These are phyloP conservation scores for Pseudocercospora macadamiae DNA, from an alignment of 2,329 filamentous ascomycete genomes.

Conservation along the genomic window DNA sequence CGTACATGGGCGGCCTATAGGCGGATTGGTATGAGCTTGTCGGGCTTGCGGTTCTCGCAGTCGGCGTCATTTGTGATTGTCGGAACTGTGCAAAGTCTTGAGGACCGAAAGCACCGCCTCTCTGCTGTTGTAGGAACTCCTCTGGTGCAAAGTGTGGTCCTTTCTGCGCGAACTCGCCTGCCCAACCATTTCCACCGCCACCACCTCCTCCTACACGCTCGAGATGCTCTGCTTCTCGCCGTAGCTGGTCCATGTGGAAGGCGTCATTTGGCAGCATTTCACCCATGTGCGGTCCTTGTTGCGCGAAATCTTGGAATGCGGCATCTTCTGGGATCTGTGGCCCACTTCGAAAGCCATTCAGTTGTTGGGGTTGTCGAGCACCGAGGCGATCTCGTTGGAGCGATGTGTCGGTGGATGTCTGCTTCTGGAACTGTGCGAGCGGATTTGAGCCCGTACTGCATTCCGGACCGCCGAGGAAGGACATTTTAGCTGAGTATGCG, in stretches of 20 bases:
- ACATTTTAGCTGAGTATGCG: conserved; percentile 72
- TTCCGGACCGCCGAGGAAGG: conserved; percentile 92
- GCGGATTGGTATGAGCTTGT: conserved; percentile 42
- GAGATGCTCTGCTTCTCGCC: conserved; percentile 61
- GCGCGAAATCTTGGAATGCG: conserved; percentile 69
- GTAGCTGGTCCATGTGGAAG: conserved; percentile 69
- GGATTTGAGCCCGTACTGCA: conserved; percentile 97
- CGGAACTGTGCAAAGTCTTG: conserved; percentile 89
- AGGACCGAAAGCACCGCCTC: conserved; percentile 64
- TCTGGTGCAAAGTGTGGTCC: conserved; percentile 31
- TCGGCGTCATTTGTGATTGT: conserved; percentile 65
- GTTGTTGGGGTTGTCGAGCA: conserved; percentile 30
- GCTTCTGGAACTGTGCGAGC: conserved; percentile 95
- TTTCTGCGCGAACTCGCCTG: conserved; percentile 38
- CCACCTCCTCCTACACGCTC: conserved; percentile 31
- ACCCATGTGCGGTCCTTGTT: conserved; percentile 69
- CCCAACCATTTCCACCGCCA: conserved; percentile 33
- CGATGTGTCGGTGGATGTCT: conserved; percentile 93
- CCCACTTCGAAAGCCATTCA: conserved; percentile 37
- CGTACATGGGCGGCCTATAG: conserved; percentile 62
- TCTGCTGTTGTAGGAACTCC: conserved; percentile 30
- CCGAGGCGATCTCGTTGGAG: conserved; percentile 83
- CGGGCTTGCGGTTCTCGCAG: conserved; percentile 64
- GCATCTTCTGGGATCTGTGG: conserved; percentile 34
- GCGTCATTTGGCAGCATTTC: conserved; percentile 57